Percentiles rank a stretch among this genome's conserved stretches.
Evolutionary conservation across 345 rosid species (phyloP).

Genomic region (Firmiana major): DNA sequence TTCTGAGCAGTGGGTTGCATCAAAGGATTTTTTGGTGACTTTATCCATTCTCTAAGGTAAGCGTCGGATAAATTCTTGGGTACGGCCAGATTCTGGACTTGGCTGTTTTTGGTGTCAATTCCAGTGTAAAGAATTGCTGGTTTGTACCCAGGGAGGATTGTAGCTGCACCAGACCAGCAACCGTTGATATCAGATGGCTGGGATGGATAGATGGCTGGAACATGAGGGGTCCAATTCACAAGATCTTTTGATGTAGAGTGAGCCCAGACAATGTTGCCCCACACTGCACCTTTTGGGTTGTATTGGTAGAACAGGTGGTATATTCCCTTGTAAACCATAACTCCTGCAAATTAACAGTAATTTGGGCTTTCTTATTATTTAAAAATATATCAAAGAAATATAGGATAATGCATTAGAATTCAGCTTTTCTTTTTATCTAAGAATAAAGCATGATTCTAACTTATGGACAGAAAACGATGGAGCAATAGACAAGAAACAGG

Average conservation of each 20-base stretch:
- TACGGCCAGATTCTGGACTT: conserved; percentile 59
- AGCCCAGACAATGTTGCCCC: conserved; percentile 83
- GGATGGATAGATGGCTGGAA: conserved; percentile 53
- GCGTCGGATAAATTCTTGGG: conserved; percentile 65
- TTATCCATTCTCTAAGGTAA: conserved; percentile 58
- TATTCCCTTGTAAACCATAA: conserved; percentile 66
- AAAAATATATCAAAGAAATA: background rate
- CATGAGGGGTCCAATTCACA: conserved; percentile 63
- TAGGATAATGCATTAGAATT: background rate
- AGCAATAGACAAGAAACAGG: background rate
- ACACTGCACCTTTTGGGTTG: conserved; percentile 62
- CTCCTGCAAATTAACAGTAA: conserved; percentile 32
- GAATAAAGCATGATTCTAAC: background rate
- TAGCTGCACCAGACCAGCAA: conserved; percentile 74
- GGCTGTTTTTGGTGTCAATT: conserved; percentile 30
- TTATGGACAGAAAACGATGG: background rate
- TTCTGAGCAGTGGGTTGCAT: conserved; percentile 39
- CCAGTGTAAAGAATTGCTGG: conserved; percentile 77
- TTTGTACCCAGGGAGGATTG: conserved; percentile 40
- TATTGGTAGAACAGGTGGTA: conserved; percentile 75
- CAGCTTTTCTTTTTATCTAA: background rate
- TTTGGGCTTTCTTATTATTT: background rate
- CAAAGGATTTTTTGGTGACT: conserved; percentile 51
- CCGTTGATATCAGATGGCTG: conserved; percentile 52
- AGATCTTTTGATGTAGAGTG: conserved; percentile 77